A percentile compares a stretch with the other conserved stretches of the same genome.
Conservation (phyloP, 164 flowering plant genomes). For the Magnolia kwangsiensis region DNA sequence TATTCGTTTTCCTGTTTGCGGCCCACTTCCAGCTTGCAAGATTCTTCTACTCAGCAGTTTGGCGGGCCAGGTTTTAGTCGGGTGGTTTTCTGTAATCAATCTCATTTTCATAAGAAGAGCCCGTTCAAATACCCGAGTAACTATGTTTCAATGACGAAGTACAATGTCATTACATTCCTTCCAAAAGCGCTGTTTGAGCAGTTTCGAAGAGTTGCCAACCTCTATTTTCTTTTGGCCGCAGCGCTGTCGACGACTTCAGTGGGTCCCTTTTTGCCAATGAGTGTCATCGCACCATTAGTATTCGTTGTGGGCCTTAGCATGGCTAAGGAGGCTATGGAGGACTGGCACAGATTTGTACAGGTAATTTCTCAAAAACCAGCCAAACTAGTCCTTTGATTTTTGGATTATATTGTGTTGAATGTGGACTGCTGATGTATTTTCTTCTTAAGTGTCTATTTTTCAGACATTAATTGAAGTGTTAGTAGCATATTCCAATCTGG, state of each 20-base stretch:
- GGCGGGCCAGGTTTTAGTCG: slow-evolving; percentile 56
- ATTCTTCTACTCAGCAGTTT: slow-evolving; percentile 18
- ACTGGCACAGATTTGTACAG: slow-evolving; percentile 63
- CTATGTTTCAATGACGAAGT: slow-evolving; percentile 52
- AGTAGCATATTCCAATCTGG: no score
- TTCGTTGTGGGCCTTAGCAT: slow-evolving; percentile 67
- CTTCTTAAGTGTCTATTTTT: no score
- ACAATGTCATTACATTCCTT: slow-evolving; percentile 46
- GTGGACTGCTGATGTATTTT: no score
- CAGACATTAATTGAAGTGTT: no score
- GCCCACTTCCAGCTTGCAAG: slow-evolving; percentile 16
- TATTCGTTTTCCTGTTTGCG: slow-evolving; percentile 46
- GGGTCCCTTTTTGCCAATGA: slow-evolving; percentile 38
- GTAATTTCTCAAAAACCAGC: slow-evolving; percentile 20
- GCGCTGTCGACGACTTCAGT: slow-evolving; percentile 31
- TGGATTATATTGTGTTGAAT: no score
- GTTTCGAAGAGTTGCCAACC: slow-evolving; percentile 67
- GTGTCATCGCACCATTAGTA: slow-evolving; percentile 55
- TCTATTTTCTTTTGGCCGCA: slow-evolving; percentile 60
- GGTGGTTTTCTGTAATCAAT: slow-evolving; percentile 55
- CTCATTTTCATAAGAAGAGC: slow-evolving; percentile 32
- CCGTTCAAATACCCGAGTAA: slow-evolving; percentile 32
- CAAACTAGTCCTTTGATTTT: no score
- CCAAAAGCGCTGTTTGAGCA: slow-evolving; percentile 68
- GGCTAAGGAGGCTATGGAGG: slow-evolving; percentile 63